These are phyloP conservation scores for Microbotryomycetes sp. DNA, from an alignment of 1,284 basidiomycete genomes.

Conservation along the genomic window DNA sequence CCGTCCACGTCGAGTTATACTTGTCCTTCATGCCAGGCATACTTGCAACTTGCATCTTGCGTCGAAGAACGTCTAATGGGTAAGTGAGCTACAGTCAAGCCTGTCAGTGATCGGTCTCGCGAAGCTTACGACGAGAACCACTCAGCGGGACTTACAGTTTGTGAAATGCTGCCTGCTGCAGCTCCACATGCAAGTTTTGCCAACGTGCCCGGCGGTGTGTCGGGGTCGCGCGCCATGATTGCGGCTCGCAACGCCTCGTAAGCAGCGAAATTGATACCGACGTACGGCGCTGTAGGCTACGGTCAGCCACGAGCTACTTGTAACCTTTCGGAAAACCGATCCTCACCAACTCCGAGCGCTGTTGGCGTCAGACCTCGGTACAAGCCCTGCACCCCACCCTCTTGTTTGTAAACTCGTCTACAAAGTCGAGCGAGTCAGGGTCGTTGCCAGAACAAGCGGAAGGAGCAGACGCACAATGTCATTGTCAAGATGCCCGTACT, in stretches of 20 bases:
- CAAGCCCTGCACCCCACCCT: conserved; percentile 42
- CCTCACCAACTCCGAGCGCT: conserved; percentile 17
- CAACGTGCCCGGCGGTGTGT: conserved; percentile 26
- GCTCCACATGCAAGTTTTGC: conserved; percentile 47
- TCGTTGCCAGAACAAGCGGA: background rate
- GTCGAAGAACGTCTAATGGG: conserved; percentile 85
- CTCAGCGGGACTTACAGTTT: conserved; percentile 50
- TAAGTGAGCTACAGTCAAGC: conserved; percentile 64
- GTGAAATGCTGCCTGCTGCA: conserved; percentile 60
- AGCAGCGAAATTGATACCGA: conserved; percentile 31
- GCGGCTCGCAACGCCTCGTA: background rate
- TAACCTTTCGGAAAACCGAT: background rate
- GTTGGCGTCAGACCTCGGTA: conserved; percentile 43
- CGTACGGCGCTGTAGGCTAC: conserved; percentile 26
- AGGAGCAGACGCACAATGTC: conserved; percentile 26
- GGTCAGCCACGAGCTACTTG: background rate
- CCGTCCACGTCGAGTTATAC: conserved; percentile 25
- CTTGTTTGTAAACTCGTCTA: conserved; percentile 39
- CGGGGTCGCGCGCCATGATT: conserved; percentile 2
- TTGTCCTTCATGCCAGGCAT: conserved; percentile 55
- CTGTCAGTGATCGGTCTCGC: too few species aligned
- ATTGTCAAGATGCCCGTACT: conserved; percentile 40
- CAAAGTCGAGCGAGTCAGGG: background rate
- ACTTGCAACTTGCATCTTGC: conserved; percentile 93
- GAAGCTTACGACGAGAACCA: too few species aligned